These are phyloP conservation scores for Halophytophthora polymorphica DNA, from an alignment of 352 stramenopile genomes.

Conservation along the genomic window DNA sequence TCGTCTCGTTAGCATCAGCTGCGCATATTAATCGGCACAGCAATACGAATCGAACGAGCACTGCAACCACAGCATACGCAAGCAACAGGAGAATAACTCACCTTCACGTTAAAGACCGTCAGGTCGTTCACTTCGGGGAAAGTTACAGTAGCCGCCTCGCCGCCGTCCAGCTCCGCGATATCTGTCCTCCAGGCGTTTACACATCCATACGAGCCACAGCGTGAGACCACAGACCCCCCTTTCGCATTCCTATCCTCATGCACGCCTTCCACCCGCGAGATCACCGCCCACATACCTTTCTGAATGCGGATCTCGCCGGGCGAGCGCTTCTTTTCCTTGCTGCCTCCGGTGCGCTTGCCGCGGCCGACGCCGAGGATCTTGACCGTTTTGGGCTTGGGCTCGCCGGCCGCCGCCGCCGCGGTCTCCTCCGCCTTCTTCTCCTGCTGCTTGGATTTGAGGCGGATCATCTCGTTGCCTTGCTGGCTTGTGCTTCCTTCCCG, in stretches of 20 bases:
- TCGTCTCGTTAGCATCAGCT: neutral
- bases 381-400: constrained; percentile 63
- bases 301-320: constrained; percentile 98
- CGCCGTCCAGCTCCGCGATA: constrained; percentile 97
- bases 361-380: constrained; percentile 84
- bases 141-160: constrained; percentile 92
- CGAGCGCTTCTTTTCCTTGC: constrained; percentile 91
- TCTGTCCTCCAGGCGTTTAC: constrained; percentile 46
- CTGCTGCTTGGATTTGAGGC: constrained; percentile 81
- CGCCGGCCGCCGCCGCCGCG: constrained; percentile 1
- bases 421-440: constrained; percentile 82
- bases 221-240: neutral
- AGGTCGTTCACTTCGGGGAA: constrained; percentile 98
- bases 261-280: neutral
- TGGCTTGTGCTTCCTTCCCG: neutral
- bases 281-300: constrained; percentile 80
- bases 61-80: neutral
- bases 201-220: constrained; percentile 1
- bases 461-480: constrained; percentile 45
- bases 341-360: constrained; percentile 58
- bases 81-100: constrained; percentile 13
- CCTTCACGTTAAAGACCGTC: constrained; percentile 90
- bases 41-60: neutral
- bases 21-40: neutral
- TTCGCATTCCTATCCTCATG: neutral